These are phyloP conservation scores for Sporobolus alterniflorus DNA, from an alignment of 202 grass and related monocot species.

Conservation along the genomic window DNA sequence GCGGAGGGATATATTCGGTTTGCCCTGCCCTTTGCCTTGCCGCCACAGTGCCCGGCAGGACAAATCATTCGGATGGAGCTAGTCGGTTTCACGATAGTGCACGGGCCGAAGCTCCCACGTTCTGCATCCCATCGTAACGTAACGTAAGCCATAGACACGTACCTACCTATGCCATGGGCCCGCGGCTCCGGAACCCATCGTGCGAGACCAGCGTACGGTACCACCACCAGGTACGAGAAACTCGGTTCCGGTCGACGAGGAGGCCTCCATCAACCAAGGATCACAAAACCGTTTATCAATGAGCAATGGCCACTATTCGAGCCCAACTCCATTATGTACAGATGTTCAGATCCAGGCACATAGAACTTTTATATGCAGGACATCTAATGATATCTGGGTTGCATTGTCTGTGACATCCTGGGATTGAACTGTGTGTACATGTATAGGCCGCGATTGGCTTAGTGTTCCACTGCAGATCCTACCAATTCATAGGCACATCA, in stretches of 20 bases:
- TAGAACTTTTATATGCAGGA: slow-evolving; percentile 90
- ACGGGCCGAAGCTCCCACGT: too few species aligned
- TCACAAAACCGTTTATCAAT: too few species aligned
- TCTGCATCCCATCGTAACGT: too few species aligned
- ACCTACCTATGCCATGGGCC: too few species aligned
- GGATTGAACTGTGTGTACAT: slow-evolving; percentile 56
- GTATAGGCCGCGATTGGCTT: neutral
- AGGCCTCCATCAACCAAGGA: neutral
- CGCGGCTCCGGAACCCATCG: neutral
- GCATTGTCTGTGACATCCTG: slow-evolving; percentile 96
- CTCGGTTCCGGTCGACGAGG: slow-evolving; percentile 40
- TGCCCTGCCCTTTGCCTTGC: slow-evolving; percentile 26
- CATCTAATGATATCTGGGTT: slow-evolving; percentile 92
- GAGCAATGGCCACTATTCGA: slow-evolving; percentile 72
- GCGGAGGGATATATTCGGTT: slow-evolving; percentile 23
- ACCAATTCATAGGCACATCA: neutral
- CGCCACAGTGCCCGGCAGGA: too few species aligned
- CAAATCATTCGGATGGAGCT: too few species aligned
- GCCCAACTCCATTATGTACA: slow-evolving; percentile 49
- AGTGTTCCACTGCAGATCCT: neutral
- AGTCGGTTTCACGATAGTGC: too few species aligned
- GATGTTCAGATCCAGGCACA: slow-evolving; percentile 85
- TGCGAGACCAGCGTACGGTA: slow-evolving; percentile 6
- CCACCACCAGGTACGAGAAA: slow-evolving; percentile 20
- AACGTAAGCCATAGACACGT: too few species aligned